Evolutionary conservation across 495 filamentous ascomycete species (phyloP).

Genomic region (Penicillium taxi): DNA sequence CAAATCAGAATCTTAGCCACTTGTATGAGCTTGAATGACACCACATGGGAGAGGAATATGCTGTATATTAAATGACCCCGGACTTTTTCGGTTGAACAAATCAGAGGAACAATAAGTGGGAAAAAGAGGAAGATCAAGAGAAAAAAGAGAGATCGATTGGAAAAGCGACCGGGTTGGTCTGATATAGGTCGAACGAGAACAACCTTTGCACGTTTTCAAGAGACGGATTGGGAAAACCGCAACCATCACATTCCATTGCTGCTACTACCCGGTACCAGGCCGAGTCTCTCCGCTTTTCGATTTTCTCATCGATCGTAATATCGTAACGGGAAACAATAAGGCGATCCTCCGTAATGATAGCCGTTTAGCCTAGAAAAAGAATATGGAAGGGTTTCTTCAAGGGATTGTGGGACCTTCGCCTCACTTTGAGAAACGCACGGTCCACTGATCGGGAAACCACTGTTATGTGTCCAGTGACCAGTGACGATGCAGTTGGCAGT

Average conservation of each 20-base stretch:
- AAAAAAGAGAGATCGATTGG: conserved; percentile 13
- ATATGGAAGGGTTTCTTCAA: conserved; percentile 1
- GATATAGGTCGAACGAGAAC: conserved; percentile 14
- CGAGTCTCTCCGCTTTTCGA: neutral
- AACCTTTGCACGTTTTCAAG: conserved; percentile 19
- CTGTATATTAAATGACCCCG: too few species aligned
- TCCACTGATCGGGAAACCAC: conserved; percentile 18
- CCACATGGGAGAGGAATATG: too few species aligned
- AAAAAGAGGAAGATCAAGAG: conserved; percentile 6
- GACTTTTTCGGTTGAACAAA: conserved; percentile 5
- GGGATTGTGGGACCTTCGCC: conserved; percentile 7
- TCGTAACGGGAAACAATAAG: too few species aligned
- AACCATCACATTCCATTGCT: conserved; percentile 23
- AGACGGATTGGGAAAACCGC: conserved; percentile 24
- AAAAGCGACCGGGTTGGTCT: conserved; percentile 22
- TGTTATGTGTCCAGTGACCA: conserved; percentile 8
- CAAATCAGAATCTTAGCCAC: too few species aligned
- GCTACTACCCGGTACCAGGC: conserved; percentile 13
- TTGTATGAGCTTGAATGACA: too few species aligned
- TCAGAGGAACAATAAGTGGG: conserved; percentile 1
- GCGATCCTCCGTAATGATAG: too few species aligned
- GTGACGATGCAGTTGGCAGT: conserved; percentile 7
- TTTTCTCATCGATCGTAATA: too few species aligned
- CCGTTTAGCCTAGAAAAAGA: too few species aligned
- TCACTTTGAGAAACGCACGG: conserved; percentile 20